Base-by-base conservation (phyloP, 2,329 filamentous ascomycete species). In the Neoscytalidium dimidiatum region DNA sequence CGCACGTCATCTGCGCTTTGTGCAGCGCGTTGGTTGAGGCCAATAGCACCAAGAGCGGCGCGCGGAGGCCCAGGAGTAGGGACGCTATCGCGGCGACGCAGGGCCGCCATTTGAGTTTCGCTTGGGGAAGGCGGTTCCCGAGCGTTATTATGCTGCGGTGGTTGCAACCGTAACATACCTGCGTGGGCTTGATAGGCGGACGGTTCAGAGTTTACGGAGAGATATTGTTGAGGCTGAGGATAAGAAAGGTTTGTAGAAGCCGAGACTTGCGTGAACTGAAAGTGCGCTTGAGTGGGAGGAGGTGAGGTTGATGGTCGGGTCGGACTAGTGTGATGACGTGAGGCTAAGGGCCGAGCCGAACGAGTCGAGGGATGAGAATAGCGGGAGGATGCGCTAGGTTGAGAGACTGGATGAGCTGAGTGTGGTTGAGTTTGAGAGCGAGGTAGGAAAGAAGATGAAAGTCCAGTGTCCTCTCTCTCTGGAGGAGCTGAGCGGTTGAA, bases 1-100 rank as follows among this genome's bases (percentile, higher is more conserved):
- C 49, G 41, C 4, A 64, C 41, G 21, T 64, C 62, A 6, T 64
- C 62, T 26, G 52, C 62, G 19, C 62, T 64, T 17, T 64, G 62
- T 17, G 62, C 62, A 2, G 62, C 62, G 7, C 51, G 62, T 14
- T 28, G 14, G 17, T 64, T 64, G 5, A 57, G 31, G 3, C 41
- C 52, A 0, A 64, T 9, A 23, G 52, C 28, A n/a, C 28, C 51
- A 17, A 49, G 46, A 7, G 29, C 14, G 21, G 19, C 44, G 14
- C 14, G 21, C 19, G 44, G 46, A 38, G 44, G 46, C 7, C 3
- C 43, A 5, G 62, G 49, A 14, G 62, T 49, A 8, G 62, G 51
- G 4, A 64, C 51, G 19, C 51, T 57, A 6, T 64, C 62, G 9
- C 51, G 44, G 26, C 62, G 62, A 52, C 41, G 38, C 19, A 64